Conservation (phyloP, 768 basidiomycete species). For the Rhizopogon salebrosus region DNA sequence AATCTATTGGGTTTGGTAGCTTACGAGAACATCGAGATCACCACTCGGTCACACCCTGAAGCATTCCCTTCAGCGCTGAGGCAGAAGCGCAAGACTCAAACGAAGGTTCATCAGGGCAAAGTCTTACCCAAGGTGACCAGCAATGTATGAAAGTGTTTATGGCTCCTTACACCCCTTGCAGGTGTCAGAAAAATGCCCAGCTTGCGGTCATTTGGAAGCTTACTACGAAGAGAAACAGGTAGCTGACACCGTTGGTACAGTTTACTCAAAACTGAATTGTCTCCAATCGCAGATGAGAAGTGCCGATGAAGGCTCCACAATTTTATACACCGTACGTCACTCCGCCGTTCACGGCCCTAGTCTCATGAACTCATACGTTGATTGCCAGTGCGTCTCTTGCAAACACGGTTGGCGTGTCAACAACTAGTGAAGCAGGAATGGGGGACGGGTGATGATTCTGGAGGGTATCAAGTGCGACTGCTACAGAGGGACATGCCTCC, state of each 20-base stretch:
- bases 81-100: conserved; percentile 87
- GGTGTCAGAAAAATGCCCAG: conserved; percentile 88
- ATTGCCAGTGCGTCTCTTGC: conserved; percentile 62
- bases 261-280: not conserved
- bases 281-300: conserved; percentile 58
- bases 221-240: conserved; percentile 90
- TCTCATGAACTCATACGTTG: conserved; percentile 5
- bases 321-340: conserved; percentile 82
- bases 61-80: conserved; percentile 89
- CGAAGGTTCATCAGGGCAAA: conserved; percentile 67
- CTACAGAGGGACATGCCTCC: conserved; percentile 5
- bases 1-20: conserved; percentile 39
- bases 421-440: conserved; percentile 52
- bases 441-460: not conserved
- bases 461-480: not conserved
- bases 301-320: conserved; percentile 92
- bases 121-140: conserved; percentile 60
- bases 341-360: not conserved
- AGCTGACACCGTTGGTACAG: conserved; percentile 13
- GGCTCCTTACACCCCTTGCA: conserved; percentile 23
- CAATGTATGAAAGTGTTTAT: conserved; percentile 23
- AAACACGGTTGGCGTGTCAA: conserved; percentile 81
- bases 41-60: conserved; percentile 87
- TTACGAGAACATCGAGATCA: conserved; percentile 87
- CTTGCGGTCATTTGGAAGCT: conserved; percentile 79